Evolutionary conservation across 495 filamentous ascomycete species (phyloP).

Genomic region (Cryomyces minteri): DNA sequence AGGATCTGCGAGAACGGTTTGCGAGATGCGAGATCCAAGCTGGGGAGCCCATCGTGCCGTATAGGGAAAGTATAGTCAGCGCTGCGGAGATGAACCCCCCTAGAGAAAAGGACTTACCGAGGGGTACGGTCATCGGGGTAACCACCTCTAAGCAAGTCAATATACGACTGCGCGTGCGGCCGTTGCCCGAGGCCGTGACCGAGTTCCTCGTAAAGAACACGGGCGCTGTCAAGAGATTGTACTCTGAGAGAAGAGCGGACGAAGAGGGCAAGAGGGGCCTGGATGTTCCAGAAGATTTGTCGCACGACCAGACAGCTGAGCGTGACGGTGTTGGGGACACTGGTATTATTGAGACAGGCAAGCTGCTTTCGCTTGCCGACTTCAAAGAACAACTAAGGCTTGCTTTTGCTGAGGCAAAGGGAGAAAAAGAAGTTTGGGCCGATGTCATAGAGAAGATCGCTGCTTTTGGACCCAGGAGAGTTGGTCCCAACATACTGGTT

Average conservation of each 20-base stretch:
- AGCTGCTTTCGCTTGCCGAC: conserved; percentile 46
- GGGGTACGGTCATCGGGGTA: conserved; percentile 54
- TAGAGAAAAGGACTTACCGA: conserved; percentile 69
- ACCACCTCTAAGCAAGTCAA: conserved; percentile 77
- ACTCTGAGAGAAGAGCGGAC: conserved; percentile 40
- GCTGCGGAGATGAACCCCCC: conserved; percentile 82
- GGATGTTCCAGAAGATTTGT: conserved; percentile 1
- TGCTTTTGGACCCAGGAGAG: conserved; percentile 73
- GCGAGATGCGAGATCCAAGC: conserved; percentile 90
- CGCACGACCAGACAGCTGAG: conserved; percentile 2
- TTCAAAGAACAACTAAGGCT: conserved; percentile 54
- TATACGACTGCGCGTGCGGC: conserved; percentile 58
- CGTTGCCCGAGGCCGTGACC: conserved; percentile 60
- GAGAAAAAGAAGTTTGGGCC: conserved; percentile 57
- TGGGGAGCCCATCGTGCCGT: conserved; percentile 87
- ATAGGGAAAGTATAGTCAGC: conserved; percentile 76
- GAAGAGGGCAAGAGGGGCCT: conserved; percentile 16
- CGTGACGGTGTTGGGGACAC: conserved; percentile 23
- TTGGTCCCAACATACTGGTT: conserved; percentile 78
- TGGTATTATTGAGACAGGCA: conserved; percentile 25
- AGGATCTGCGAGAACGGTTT: conserved; percentile 84
- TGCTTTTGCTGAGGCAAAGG: conserved; percentile 43
- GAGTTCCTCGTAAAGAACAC: conserved; percentile 71
- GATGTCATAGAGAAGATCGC: conserved; percentile 62
- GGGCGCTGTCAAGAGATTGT: conserved; percentile 59